These are phyloP conservation scores for Pythium sukuiense DNA, from an alignment of 352 stramenopile genomes.

Conservation along the genomic window DNA sequence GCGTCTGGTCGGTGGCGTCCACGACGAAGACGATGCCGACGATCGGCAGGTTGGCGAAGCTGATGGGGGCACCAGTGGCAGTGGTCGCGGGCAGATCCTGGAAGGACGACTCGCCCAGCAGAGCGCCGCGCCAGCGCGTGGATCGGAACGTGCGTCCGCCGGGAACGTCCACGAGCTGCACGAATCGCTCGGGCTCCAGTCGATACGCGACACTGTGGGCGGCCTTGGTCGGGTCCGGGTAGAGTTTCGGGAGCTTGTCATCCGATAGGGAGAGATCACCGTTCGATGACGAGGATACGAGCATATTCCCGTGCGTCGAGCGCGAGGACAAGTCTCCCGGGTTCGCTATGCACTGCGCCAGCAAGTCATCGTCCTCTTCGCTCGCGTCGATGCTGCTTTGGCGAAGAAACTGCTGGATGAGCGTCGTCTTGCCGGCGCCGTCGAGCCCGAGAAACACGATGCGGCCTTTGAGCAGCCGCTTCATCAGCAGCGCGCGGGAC, in stretches of 20 bases:
- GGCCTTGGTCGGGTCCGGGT: conserved; percentile 14
- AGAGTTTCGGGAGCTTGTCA: conserved; percentile 8
- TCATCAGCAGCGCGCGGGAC: conserved; percentile 32
- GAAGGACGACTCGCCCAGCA: background rate
- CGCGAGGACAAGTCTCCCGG: background rate
- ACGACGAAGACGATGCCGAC: conserved; percentile 54
- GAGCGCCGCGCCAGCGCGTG: conserved; percentile 6
- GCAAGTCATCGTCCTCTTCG: background rate
- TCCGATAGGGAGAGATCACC: conserved; percentile 14
- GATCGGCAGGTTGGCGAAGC: conserved; percentile 31
- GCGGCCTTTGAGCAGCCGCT: conserved; percentile 42
- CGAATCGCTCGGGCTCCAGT: conserved; percentile 42
- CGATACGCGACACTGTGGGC: conserved; percentile 23
- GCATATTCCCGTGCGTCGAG: conserved; percentile 1
- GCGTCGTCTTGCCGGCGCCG: conserved; percentile 57
- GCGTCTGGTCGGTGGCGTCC: conserved; percentile 40
- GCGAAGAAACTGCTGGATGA: conserved; percentile 44
- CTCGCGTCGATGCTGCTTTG: conserved; percentile 29
- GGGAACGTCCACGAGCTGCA: conserved; percentile 50
- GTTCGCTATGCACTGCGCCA: background rate
- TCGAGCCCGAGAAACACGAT: conserved; percentile 57
- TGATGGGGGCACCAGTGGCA: background rate
- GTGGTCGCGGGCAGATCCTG: background rate
- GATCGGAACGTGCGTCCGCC: conserved; percentile 34
- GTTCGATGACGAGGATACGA: background rate